Base-by-base conservation (phyloP, 768 basidiomycete species). In the Sistotremastrum suecicum region DNA sequence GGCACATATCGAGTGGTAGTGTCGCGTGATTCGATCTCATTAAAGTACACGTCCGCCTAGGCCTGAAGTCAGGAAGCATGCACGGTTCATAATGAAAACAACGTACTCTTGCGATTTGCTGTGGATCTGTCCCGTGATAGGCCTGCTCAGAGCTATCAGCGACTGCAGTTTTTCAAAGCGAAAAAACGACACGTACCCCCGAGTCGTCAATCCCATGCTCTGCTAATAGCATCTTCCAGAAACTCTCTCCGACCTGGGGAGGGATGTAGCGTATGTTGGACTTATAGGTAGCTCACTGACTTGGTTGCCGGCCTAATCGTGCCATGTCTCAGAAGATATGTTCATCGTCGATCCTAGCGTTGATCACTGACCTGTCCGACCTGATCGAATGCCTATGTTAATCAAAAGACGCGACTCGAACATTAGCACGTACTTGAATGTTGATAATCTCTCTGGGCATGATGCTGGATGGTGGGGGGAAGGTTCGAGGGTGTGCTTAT, bases 191-290 rank as follows among this genome's bases (percentile, higher is more conserved):
- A 62, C 71, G 44, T 54, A 89, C 84, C 58, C 86, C 83, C 8
- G 69, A 64, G 20, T 75, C 63, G 56, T 83, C 78, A 42, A 91
- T 68, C 0, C 88, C 89, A 60, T 91, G 89, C 64, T 91, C 87
- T 10, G 77, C 74, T 28, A 95, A 70, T 47, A 94, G 75, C 73
- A 82, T 79, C 49, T 80, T 70, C 91, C 91, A 95, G 62, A 94
- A 98, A 39, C 73, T 72, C 55, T 86, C 83, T 44, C 89, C 88
- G 39, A 62, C 48, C 55, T 57, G 34, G 29, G 34, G 11, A 20
- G 31, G 42, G 36, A 46, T 43, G 31, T n/a, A 39, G 34, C 7
- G 6, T 31, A 30, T 41, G 45, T 42, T 20, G 38, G 38, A 42
- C 39, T 34, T 37, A 41, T 31, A 28, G 7, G 34, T 28, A 44